Base-by-base conservation (phyloP, 73 alveolate genomes). In the Symbiodinium natans region DNA sequence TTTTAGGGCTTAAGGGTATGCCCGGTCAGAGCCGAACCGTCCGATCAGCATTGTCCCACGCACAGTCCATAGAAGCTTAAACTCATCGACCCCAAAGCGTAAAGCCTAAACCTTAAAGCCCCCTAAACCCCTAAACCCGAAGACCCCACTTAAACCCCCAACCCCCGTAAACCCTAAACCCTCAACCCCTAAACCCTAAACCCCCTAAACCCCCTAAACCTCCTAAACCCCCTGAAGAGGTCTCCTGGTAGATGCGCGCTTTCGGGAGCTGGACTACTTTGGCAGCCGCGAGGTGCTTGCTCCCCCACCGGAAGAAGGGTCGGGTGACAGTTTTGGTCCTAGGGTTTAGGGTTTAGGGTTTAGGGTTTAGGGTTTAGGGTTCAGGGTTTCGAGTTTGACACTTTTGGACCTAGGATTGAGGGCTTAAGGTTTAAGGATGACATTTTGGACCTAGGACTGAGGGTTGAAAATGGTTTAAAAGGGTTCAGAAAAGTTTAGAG, bases 201-300 rank as follows among this genome's bases (percentile, higher is more conserved):
- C 25, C 74, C 74, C 74, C 74, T 8, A 56, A 56, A 56, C 15
- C 25, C 74, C 33, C 27, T 56, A 31, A 56, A 21, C 75, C 75
- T 56, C 33, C 29, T 6, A 56, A 25, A 31, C 59, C 59, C 59
- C 59, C 59, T 46, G 59, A 13, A 13, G 59, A 63, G 80, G 80
- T 13, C 31, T 63, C 19, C 80, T 63, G 33, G 80, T 63, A 36
- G 80, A 63, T 63, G 80, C 80, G 38, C 80, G 80, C 36, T 63
- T 27, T 63, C 80, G 80, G 80, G 80, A 63, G 80, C 80, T 63
- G 80, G 80, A 63, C 38, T 63, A 29, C 36, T 63, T 63, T 36
- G 80, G 80, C 80, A 63, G 80, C 36, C 80, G 80, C 13, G 80
- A 63, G 80, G 80, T 13, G 59, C 80, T 63, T 2, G 36, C 36